These are phyloP conservation scores for Lentinula guzmanii DNA, from an alignment of 768 basidiomycete genomes.

Conservation along the genomic window DNA sequence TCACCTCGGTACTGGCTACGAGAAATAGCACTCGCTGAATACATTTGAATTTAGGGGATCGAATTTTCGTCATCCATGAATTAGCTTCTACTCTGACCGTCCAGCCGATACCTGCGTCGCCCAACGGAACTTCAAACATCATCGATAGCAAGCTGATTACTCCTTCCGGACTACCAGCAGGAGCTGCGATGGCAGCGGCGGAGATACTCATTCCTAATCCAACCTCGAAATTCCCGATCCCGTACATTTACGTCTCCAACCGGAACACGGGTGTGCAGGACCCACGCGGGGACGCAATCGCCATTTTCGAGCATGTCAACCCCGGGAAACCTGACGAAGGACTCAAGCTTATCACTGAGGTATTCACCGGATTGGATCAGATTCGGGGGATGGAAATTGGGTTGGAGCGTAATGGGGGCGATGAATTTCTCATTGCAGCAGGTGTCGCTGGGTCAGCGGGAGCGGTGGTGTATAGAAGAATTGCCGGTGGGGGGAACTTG, in stretches of 20 bases:
- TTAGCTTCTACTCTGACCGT: constrained; percentile 51
- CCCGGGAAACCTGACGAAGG: constrained; percentile 15
- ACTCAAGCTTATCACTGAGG: constrained; percentile 34
- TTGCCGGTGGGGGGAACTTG: constrained; percentile 44
- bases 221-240: constrained; percentile 36
- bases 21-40: background rate
- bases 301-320: constrained; percentile 44
- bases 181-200: constrained; percentile 43
- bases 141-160: constrained; percentile 45
- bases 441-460: constrained; percentile 49
- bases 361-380: constrained; percentile 59
- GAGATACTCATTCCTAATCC: constrained; percentile 58
- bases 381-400: constrained; percentile 64
- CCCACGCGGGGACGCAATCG: constrained; percentile 51
- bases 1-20: background rate
- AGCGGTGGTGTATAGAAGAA: constrained; percentile 46
- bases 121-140: constrained; percentile 43
- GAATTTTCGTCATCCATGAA: constrained; percentile 51
- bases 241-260: constrained; percentile 65
- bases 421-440: constrained; percentile 46
- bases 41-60: constrained; percentile 28
- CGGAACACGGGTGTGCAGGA: constrained; percentile 50
- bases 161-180: constrained; percentile 34
- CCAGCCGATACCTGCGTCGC: constrained; percentile 47
- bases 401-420: constrained; percentile 35